A percentile compares a stretch with the other conserved stretches of the same genome.
Evolutionary conservation across 257 asterid species (phyloP).

Genomic region (Galeopsis tetrahit): DNA sequence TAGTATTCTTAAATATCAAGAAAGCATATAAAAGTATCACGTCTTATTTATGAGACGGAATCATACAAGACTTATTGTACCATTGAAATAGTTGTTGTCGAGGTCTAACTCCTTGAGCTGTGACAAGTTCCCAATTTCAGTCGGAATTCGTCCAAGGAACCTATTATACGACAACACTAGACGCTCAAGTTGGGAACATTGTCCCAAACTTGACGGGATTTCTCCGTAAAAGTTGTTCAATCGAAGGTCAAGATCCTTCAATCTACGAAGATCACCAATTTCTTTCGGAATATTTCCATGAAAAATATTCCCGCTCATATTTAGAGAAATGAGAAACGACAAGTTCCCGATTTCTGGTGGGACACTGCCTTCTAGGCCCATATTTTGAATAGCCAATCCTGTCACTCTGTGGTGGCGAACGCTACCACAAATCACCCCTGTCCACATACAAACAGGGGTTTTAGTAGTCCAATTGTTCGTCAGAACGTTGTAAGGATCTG

Average conservation of each 20-base stretch:
- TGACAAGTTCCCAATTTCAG: background rate
- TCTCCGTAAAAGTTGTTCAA: slow-evolving; percentile 35
- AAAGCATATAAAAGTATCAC: background rate
- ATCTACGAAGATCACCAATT: slow-evolving; percentile 35
- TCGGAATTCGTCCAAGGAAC: background rate
- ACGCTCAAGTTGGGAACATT: background rate
- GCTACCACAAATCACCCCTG: slow-evolving; percentile 23
- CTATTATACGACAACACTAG: background rate
- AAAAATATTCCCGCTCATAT: slow-evolving; percentile 33
- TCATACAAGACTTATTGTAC: background rate
- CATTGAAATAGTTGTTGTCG: background rate
- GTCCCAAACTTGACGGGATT: slow-evolving; percentile 34
- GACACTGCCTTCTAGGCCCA: slow-evolving; percentile 8
- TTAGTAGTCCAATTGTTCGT: slow-evolving; percentile 14
- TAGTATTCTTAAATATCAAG: too few species aligned
- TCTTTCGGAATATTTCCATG: slow-evolving; percentile 30
- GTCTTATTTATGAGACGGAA: background rate
- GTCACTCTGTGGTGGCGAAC: slow-evolving; percentile 21
- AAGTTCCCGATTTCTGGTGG: slow-evolving; percentile 26
- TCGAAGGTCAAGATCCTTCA: slow-evolving; percentile 6
- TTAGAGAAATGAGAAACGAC: slow-evolving; percentile 28
- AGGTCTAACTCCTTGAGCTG: background rate
- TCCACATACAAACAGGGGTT: slow-evolving; percentile 11
- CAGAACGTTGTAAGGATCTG: background rate
- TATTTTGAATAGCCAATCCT: background rate